A percentile compares a stretch with the other conserved stretches of the same genome.
phyloP scores from a whole-genome alignment of 228 moss, liverwort and hornwort species.

The Sphagnum magellanicum region DNA sequence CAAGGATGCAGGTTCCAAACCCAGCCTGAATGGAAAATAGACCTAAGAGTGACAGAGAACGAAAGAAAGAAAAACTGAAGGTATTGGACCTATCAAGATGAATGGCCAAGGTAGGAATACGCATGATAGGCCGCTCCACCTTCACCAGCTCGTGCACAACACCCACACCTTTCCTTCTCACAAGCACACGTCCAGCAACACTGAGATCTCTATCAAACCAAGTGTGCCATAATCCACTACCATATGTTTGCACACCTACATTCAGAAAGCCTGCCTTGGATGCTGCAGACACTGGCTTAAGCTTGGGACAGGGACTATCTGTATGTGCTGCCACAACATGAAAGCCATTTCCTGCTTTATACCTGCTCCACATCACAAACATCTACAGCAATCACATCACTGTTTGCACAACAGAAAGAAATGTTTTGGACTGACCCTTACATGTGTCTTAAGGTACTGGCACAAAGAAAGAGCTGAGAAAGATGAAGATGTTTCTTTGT shows the following conservation, averaged over 20 bases:
- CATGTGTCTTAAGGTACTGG: too few relatives aligned
- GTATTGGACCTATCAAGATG: conserved; percentile 59
- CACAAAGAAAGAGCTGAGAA: too few relatives aligned
- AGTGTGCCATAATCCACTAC: conserved; percentile 82
- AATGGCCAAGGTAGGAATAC: conserved; percentile 82
- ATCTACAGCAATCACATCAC: neutral
- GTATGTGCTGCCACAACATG: conserved; percentile 82
- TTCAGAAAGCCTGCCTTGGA: conserved; percentile 69
- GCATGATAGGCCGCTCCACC: conserved; percentile 73
- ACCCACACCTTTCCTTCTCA: conserved; percentile 36
- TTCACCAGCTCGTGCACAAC: conserved; percentile 74
- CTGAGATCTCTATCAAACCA: conserved; percentile 89
- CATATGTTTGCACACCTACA: conserved; percentile 82
- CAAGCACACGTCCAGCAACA: conserved; percentile 77
- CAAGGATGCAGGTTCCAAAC: neutral
- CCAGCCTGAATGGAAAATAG: too few relatives aligned
- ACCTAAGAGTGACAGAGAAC: neutral
- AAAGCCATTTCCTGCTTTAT: conserved; percentile 73
- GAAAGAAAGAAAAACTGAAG: neutral
- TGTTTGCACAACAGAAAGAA: neutral
- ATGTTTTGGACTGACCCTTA: too few relatives aligned
- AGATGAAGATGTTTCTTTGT: too few relatives aligned
- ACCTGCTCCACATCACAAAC: conserved; percentile 24
- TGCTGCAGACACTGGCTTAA: conserved; percentile 80
- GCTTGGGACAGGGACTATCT: conserved; percentile 86